Percentiles rank a stretch among this genome's conserved stretches.
phyloP scores from a whole-genome alignment of 116 monocot genomes.

The Iris pallida region DNA sequence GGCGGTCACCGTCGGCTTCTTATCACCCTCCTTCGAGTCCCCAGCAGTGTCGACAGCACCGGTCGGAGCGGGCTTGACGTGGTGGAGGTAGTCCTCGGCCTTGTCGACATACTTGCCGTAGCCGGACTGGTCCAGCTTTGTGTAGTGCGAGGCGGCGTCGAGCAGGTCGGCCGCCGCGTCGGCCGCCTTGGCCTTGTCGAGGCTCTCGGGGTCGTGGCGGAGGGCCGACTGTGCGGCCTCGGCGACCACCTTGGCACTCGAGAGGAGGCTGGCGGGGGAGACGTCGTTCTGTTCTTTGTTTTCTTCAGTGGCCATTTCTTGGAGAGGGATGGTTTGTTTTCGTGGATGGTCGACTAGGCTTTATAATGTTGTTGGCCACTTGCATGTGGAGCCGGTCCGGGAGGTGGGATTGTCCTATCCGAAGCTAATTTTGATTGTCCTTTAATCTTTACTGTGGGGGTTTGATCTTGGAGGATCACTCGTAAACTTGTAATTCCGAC shows the following conservation, averaged over 20 bases:
- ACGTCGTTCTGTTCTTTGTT: constrained; percentile 2
- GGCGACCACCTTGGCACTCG: constrained; percentile 35
- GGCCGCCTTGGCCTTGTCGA: constrained; percentile 44
- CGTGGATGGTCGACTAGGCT: no score
- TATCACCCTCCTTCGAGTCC: constrained; percentile 17
- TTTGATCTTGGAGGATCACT: no score
- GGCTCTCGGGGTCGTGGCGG: constrained; percentile 13
- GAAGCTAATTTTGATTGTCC: no score
- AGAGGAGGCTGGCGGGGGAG: constrained; percentile 21
- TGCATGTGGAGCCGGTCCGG: no score
- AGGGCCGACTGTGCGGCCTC: constrained; percentile 26
- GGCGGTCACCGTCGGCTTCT: constrained; percentile 5
- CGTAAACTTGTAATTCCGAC: no score
- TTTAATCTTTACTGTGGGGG: no score
- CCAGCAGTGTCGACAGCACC: background rate
- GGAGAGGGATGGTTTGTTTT: no score
- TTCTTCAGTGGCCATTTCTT: no score
- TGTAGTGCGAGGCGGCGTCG: constrained; percentile 26
- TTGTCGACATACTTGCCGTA: constrained; percentile 31
- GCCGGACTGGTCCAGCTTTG: constrained; percentile 28
- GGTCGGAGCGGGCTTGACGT: background rate
- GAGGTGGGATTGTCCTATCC: no score
- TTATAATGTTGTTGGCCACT: no score
- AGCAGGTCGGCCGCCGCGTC: constrained; percentile 36
- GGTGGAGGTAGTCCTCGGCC: constrained; percentile 38